Conservation (phyloP, 2,329 filamentous ascomycete genomes). For the Lojkania enalia region DNA sequence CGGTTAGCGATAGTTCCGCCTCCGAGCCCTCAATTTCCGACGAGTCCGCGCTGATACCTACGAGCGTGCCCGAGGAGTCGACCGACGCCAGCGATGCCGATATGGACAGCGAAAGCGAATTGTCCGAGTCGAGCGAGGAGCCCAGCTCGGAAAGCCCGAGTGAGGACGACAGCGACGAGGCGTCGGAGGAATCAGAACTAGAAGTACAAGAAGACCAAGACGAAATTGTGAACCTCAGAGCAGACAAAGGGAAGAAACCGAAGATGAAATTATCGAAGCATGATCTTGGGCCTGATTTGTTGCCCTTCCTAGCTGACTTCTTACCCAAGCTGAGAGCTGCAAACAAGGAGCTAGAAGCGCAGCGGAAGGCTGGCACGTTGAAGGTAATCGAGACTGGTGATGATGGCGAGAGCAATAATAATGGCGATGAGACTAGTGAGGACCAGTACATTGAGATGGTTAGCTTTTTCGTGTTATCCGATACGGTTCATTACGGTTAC, state of each 20-base stretch:
- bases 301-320: conserved; percentile 45
- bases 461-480: conserved; percentile 8
- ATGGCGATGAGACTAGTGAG: conserved; percentile 17
- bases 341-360: conserved; percentile 48
- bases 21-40: conserved; percentile 28
- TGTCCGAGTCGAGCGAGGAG: conserved; percentile 43
- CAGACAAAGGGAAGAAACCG: conserved; percentile 37
- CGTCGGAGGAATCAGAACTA: conserved; percentile 19
- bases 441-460: conserved; percentile 49
- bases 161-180: conserved; percentile 35
- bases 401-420: too few species aligned
- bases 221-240: conserved; percentile 32
- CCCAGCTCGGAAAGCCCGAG: conserved; percentile 40
- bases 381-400: conserved; percentile 41
- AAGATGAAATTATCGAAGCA: conserved; percentile 31
- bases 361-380: conserved; percentile 45
- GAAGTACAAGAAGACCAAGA: conserved; percentile 14
- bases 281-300: conserved; percentile 35
- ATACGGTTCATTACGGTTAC: conserved; percentile 16
- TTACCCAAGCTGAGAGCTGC: conserved; percentile 49
- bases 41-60: conserved; percentile 22
- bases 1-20: conserved; percentile 16
- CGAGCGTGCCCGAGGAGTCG: conserved; percentile 18
- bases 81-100: conserved; percentile 25
- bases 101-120: conserved; percentile 26